Conservation (phyloP, 208 protist genomes). For the Kentomonas sorsogonicus region DNA sequence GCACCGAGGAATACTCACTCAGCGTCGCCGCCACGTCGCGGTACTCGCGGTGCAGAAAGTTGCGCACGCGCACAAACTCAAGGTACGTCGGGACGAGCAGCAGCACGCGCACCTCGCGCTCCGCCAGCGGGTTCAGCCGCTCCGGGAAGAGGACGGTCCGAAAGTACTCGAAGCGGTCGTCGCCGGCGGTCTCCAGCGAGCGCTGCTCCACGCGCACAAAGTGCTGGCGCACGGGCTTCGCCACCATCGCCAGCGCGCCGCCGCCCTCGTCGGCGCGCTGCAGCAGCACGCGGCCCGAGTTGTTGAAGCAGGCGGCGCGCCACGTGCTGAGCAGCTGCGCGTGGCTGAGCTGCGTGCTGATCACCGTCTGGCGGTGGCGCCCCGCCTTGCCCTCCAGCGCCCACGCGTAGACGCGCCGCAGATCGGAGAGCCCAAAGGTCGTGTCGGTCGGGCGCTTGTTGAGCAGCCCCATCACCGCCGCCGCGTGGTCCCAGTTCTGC, state of each 20-base stretch:
- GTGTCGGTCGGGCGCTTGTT: conserved; percentile 85
- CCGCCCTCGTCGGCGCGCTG: conserved; percentile 44
- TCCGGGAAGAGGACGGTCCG: conserved; percentile 73
- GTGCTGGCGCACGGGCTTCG: conserved; percentile 82
- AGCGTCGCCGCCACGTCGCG: conserved; percentile 80
- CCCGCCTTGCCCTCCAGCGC: conserved; percentile 70
- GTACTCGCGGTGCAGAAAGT: conserved; percentile 91
- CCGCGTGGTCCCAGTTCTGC: conserved; percentile 96
- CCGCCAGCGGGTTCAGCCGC: conserved; percentile 61
- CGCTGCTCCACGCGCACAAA: conserved; percentile 84
- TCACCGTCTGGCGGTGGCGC: conserved; percentile 92
- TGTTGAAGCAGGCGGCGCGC: conserved; percentile 61
- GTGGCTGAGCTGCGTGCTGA: conserved; percentile 65
- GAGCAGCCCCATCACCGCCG: conserved; percentile 54
- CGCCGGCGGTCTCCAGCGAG: conserved; percentile 47
- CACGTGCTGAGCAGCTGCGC: conserved; percentile 89
- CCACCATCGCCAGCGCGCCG: conserved; percentile 50
- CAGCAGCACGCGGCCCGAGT: conserved; percentile 63
- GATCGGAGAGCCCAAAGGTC: conserved; percentile 71
- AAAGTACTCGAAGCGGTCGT: conserved; percentile 92
- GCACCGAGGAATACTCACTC: conserved; percentile 90
- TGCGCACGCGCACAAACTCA: conserved; percentile 94
- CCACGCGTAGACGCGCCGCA: conserved; percentile 87
- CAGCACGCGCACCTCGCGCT: conserved; percentile 74
- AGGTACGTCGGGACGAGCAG: conserved; percentile 95